Base-by-base conservation (phyloP, 352 stramenopile genomes). In the Globisporangium paddicum region DNA sequence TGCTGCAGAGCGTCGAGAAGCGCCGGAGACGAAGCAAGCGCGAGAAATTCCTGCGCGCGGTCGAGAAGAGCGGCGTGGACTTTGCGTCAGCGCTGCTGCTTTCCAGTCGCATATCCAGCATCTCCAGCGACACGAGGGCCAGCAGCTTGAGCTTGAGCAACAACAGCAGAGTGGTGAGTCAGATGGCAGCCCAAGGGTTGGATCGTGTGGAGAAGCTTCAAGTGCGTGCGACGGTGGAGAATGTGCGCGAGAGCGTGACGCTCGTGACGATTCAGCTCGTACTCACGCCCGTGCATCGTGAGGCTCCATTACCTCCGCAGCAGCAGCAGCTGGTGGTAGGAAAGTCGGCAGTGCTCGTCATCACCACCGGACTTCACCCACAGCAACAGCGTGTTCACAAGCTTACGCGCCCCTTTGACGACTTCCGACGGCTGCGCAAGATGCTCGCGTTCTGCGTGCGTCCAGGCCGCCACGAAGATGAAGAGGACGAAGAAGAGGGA, bases 381-480 rank as follows among this genome's bases (percentile, higher is more conserved):
- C 35, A 41, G 35, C 35, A 41, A 14, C 35, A 41, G 35, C 35
- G 35, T 18, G 35, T 18, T 41, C 32, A 56, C 50, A 32, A 56
- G 19, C 32, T 56, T 1, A 45, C 37, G 32, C 50, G 50, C 1
- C 32, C 30, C 5, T 56, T 56, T 35, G 21, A 42, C 18, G 32
- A 56, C n/a, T 56, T 45, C 32, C 50, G 32, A 4, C 23, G 23
- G 21, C 32, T 56, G 37, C 49, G 49, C 25, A 56, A 56, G 35
- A 16, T 56, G 7, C 28, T 56, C 37, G 50, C 28, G 37, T 56
- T 56, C 37, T 56, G 50, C 32, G 50, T 56, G 5, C 8, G 37
- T 46, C 32, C n/a, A 18, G 14, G 35, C 11, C n/a, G 35, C 5
- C 30, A 56, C n/a, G 14, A 46, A 11, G 32, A 41, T 18, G 35